These are phyloP conservation scores for Prosopis cineraria DNA, from an alignment of 306 rosid species.

Conservation along the genomic window DNA sequence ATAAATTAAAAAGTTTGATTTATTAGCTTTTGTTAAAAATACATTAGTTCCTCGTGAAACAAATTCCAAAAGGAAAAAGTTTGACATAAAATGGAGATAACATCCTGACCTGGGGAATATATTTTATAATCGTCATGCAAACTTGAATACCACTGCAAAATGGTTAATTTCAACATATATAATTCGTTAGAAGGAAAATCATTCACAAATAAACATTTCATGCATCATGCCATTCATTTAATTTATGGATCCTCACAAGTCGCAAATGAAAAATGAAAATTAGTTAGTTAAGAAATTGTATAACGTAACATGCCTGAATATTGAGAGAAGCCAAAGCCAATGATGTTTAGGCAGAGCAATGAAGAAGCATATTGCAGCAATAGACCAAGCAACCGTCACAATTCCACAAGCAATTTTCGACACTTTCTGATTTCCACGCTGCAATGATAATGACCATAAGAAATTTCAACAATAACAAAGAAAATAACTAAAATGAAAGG, in stretches of 20 bases:
- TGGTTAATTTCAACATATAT: constrained; percentile 16
- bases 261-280: not conserved
- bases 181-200: constrained; percentile 30
- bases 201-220: not conserved
- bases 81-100: not conserved
- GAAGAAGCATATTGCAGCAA: constrained; percentile 75
- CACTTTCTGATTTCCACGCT: constrained; percentile 84
- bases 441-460: not conserved
- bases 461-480: not conserved
- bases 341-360: constrained; percentile 67
- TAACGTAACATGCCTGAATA: constrained; percentile 62
- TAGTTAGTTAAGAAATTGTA: not conserved
- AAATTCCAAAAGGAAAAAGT: not conserved
- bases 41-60: not conserved
- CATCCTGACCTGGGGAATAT: constrained; percentile 83
- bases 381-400: constrained; percentile 62
- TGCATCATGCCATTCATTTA: not conserved
- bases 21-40: no score
- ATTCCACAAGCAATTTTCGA: constrained; percentile 61
- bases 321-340: constrained; percentile 88
- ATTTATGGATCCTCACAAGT: not conserved
- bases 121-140: constrained; percentile 77
- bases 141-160: constrained; percentile 86
- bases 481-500: no score
- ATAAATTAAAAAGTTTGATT: no score